Conservation (phyloP, 2,329 filamentous ascomycete species). For the Pseudogymnoascus pannorum region DNA sequence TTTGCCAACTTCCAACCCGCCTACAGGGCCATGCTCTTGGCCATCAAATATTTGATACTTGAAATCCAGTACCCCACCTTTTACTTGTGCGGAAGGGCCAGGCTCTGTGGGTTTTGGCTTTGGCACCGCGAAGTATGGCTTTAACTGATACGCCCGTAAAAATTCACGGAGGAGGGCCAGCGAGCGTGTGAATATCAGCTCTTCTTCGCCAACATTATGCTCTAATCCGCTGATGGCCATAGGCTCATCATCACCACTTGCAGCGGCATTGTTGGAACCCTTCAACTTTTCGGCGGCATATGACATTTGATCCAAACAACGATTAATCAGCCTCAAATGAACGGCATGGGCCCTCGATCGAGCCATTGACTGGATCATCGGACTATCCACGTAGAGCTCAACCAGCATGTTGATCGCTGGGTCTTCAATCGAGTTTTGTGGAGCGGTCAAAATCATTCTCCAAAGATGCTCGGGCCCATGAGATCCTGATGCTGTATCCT, state of each 20-base stretch:
- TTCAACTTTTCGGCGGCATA: slow-evolving; percentile 53
- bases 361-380: slow-evolving; percentile 43
- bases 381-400: slow-evolving; percentile 60
- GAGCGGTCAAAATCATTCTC: slow-evolving; percentile 68
- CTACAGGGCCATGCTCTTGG: slow-evolving; percentile 50
- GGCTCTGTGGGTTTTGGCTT: slow-evolving; percentile 36
- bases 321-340: slow-evolving; percentile 64
- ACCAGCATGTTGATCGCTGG: slow-evolving; percentile 65
- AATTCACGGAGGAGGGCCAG: slow-evolving; percentile 62
- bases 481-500: slow-evolving; percentile 44
- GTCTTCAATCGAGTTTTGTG: slow-evolving; percentile 56
- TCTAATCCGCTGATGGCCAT: slow-evolving; percentile 46
- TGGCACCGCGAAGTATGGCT: slow-evolving; percentile 51
- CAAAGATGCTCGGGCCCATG: slow-evolving; percentile 67
- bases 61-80: slow-evolving; percentile 53
- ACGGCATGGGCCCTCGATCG: slow-evolving; percentile 45
- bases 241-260: slow-evolving; percentile 41
- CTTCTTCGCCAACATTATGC: slow-evolving; percentile 44
- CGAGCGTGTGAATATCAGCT: slow-evolving; percentile 60
- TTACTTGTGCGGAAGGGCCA: slow-evolving; percentile 39
- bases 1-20: slow-evolving; percentile 57
- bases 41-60: slow-evolving; percentile 70
- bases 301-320: slow-evolving; percentile 65
- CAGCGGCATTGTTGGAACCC: slow-evolving; percentile 35
- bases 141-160: slow-evolving; percentile 55